Base-by-base conservation (phyloP, 805 yeast species). In the Ogataea angusta region DNA sequence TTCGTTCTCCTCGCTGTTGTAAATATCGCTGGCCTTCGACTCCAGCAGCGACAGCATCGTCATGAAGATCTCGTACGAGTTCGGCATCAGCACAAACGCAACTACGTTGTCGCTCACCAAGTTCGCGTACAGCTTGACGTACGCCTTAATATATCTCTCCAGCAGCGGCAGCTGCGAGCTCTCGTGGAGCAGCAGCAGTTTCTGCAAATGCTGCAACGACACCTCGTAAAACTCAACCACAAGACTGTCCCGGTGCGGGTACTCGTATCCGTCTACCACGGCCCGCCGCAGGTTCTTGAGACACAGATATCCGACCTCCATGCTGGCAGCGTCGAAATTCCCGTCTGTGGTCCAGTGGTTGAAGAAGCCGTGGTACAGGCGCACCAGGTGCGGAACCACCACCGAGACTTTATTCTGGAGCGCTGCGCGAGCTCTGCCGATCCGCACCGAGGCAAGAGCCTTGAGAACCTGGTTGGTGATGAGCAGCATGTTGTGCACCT, bases 401-500 rank as follows among this genome's bases (percentile, higher is more conserved):
- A 76, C 60, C 0, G 87, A 86, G 0, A 85, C 75, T 45, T 84
- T 80, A 35, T 76, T 67, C 57, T 84, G 93, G 75, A 89, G 72
- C 0, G 88, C 86, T 16, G 81, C 80, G 52, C 85, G 75, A 2
- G 91, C 78, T 46, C 87, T 75, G 6, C 98, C 98, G 25, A 91
- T 85, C 50, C 90, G 70, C 1, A 90, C 89, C 40, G 82, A 67
- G 1, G 90, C 73, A 18, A 91, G 62, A 3, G 75, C 69, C 61
- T 93, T 93, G 47, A 90, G 71, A 3, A 86, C 71, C 59, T 89
- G 95, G 59, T 87, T 87, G 39, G 86, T 57, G 13, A 86, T 79
- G 13, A 80, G 64, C 42, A 89, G 67, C 10, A 78, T 52, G 53
- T 88, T 86, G 56, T 78, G 78, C 8, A 83, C 63, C 29, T 77